A percentile compares a stretch with the other conserved stretches of the same genome.
Conservation (phyloP, 1,139 yeast genomes). For the Kodamaea sp. region DNA sequence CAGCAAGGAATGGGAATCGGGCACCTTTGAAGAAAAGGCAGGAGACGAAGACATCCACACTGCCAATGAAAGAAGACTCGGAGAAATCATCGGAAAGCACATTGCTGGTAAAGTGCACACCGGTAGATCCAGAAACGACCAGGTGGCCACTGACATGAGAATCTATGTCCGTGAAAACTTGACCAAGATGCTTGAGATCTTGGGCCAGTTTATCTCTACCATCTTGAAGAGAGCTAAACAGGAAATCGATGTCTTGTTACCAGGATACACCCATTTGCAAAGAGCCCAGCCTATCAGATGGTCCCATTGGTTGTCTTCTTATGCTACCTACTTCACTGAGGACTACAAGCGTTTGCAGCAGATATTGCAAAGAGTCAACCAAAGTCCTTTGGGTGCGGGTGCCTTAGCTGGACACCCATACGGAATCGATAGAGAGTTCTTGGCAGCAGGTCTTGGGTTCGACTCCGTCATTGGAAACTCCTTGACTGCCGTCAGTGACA, state of each 20-base stretch:
- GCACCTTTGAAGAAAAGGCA: slow-evolving; percentile 74
- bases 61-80: slow-evolving; percentile 95
- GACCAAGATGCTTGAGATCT: slow-evolving; percentile 54
- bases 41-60: slow-evolving; percentile 99
- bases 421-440: slow-evolving; percentile 90
- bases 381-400: slow-evolving; percentile 93
- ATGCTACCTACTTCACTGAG: slow-evolving; percentile 91
- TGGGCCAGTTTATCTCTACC: slow-evolving; percentile 64
- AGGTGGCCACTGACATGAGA: slow-evolving; percentile 98
- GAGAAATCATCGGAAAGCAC: slow-evolving; percentile 89
- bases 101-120: slow-evolving; percentile 98
- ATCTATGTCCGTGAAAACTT: slow-evolving; percentile 83
- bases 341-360: slow-evolving; percentile 85
- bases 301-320: slow-evolving; percentile 95
- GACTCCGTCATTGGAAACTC: slow-evolving; percentile 90
- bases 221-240: slow-evolving; percentile 73
- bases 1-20: slow-evolving; percentile 77
- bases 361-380: slow-evolving; percentile 78
- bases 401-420: slow-evolving; percentile 99
- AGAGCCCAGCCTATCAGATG: slow-evolving; percentile 99
- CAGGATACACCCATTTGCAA: slow-evolving; percentile 97
- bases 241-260: slow-evolving; percentile 93
- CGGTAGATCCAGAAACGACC: slow-evolving; percentile 97
- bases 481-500: slow-evolving; percentile 90
- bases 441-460: slow-evolving; percentile 80